Percentiles rank a stretch among this genome's conserved stretches.
phyloP scores from a whole-genome alignment of 345 rosid genomes.

The Salix brachista region DNA sequence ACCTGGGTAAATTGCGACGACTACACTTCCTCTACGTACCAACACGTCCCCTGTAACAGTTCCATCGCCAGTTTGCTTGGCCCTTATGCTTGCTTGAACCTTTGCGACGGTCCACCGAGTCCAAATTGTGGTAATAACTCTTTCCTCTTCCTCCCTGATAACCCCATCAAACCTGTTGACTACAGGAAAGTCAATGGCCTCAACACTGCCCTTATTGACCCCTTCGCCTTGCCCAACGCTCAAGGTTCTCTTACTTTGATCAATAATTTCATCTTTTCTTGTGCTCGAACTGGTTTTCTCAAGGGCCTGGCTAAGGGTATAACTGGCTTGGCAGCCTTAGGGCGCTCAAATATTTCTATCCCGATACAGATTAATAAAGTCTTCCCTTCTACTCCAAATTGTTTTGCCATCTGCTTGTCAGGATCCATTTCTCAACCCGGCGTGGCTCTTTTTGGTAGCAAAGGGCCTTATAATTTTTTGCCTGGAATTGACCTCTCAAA shows the following conservation, averaged over 20 bases:
- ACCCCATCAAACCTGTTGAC: conserved; percentile 20
- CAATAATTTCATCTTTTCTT: conserved; percentile 10
- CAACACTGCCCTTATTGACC: conserved; percentile 26
- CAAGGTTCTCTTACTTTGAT: not conserved
- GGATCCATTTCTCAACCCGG: not conserved
- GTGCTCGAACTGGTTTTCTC: conserved; percentile 7
- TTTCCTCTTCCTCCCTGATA: conserved; percentile 21
- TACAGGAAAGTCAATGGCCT: not conserved
- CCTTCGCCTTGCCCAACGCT: conserved; percentile 23
- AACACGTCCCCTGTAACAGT: conserved; percentile 14
- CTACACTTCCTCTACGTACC: conserved; percentile 21
- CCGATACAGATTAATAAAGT: conserved; percentile 18
- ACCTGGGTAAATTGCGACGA: conserved; percentile 25
- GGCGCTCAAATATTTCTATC: conserved; percentile 21
- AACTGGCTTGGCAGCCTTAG: conserved; percentile 12
- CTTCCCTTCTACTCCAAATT: conserved; percentile 1
- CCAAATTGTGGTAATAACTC: conserved; percentile 22
- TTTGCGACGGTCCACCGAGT: conserved; percentile 9
- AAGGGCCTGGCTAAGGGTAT: conserved; percentile 5
- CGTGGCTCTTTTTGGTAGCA: conserved; percentile 2
- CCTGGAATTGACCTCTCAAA: not conserved
- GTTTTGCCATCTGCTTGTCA: conserved; percentile 1
- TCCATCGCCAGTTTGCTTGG: conserved; percentile 15
- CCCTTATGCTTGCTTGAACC: conserved; percentile 13
- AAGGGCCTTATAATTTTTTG: not conserved